Base-by-base conservation (phyloP, 2,329 filamentous ascomycete species). In the Xylariales sp. region DNA sequence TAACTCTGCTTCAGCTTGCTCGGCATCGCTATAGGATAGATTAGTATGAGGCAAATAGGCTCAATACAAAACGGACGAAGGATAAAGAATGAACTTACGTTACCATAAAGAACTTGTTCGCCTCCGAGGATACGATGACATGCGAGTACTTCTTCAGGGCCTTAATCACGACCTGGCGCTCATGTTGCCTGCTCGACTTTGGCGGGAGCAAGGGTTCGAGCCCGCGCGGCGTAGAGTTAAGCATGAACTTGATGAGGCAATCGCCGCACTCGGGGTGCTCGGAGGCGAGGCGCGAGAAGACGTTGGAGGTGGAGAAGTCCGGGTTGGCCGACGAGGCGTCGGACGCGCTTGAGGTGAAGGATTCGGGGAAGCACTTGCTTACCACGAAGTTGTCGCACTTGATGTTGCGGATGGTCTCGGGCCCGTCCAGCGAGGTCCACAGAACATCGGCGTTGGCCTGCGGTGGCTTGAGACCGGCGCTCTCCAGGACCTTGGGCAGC, bases 21-120 rank as follows among this genome's bases (percentile, higher is more conserved):
- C 63, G 2, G 63, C 62, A 48, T 67, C 65, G 19, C 62, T 66
- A n/a, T n/a, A n/a, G n/a, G n/a, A n/a, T n/a, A n/a, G n/a, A n/a
- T n/a, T n/a, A n/a, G n/a, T n/a, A n/a, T n/a, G n/a, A n/a, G n/a
- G n/a, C n/a, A n/a, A n/a, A n/a, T n/a, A n/a, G n/a, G n/a, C n/a
- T n/a, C n/a, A n/a, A n/a, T n/a, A n/a, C n/a, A n/a, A n/a, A n/a
- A n/a, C n/a, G n/a, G n/a, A n/a, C n/a, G n/a, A n/a, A n/a, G n/a
- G n/a, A n/a, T n/a, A n/a, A n/a, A n/a, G n/a, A n/a, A n/a, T n/a
- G n/a, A n/a, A n/a, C n/a, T n/a, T n/a, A n/a, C n/a, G n/a, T n/a
- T 35, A 68, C 49, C 63, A 67, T 66, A 33, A 61, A 56, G 44
- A 65, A 68, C 31, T 52, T 51, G 52, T 54, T 56, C 4, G 62